Conservation (phyloP, 1,139 yeast genomes). For the Kurtzmaniella quercitrusa region DNA sequence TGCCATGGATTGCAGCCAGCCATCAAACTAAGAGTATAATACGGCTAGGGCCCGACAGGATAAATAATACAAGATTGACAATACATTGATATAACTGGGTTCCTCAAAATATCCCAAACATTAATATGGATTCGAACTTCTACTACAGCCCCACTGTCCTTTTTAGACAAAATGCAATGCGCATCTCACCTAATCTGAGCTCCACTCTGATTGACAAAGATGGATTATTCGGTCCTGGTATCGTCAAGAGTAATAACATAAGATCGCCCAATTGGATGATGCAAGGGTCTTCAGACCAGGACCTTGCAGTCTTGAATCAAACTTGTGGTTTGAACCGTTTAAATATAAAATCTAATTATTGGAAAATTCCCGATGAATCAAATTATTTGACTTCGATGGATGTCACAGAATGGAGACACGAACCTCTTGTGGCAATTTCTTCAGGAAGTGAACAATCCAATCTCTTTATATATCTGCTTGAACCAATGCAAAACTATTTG, state of each 20-base stretch:
- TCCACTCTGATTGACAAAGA: not conserved
- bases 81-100: too few species aligned
- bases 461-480: conserved; percentile 61
- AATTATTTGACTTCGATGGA: conserved; percentile 58
- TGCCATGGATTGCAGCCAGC: not conserved
- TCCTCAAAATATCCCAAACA: too few species aligned
- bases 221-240: not conserved
- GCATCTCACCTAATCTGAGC: conserved; percentile 16
- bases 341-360: conserved; percentile 56
- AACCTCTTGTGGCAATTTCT: conserved; percentile 55
- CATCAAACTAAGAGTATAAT: not conserved
- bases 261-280: conserved; percentile 20
- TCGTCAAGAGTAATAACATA: not conserved
- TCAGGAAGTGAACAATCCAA: conserved; percentile 54
- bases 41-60: not conserved
- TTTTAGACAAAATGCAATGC: conserved; percentile 44
- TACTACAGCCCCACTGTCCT: conserved; percentile 43
- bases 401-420: conserved; percentile 27
- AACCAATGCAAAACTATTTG: conserved; percentile 37
- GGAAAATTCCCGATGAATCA: conserved; percentile 64
- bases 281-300: conserved; percentile 21
- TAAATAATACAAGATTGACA: not conserved
- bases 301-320: conserved; percentile 32
- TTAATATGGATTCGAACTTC: not conserved
- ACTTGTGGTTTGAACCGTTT: conserved; percentile 39